Base-by-base conservation (phyloP, 2,329 filamentous ascomycete genomes). In the Verticillium tricorpus region DNA sequence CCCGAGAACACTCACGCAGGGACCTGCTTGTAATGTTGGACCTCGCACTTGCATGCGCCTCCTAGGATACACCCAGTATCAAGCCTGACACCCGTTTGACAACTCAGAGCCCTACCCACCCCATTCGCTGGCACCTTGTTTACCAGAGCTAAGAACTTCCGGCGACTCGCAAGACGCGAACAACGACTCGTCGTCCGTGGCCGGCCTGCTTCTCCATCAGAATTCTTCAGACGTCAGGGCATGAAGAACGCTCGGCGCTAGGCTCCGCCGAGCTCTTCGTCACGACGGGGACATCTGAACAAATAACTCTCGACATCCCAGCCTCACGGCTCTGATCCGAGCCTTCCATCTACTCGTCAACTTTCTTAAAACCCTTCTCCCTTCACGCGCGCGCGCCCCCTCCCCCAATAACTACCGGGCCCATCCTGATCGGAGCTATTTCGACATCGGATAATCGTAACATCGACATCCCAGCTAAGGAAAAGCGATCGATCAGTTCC, bases 1-100 rank as follows among this genome's bases (percentile, higher is more conserved):
- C 70, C 70, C 70, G 68, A 73, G 72, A 68, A 72, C 72, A 71
- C 73, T 70, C 69, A 37, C 68, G 75, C 75, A 73, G 76, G 76
- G 73, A 72, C 72, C 72, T 73, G 75, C 74, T 74, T 76, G 71
- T 76, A 71, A 73, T 72, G 70, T 71, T 71, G 68, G 70, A 73
- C 70, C 68, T 71, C 60, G 57, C 71, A 69, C 69, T 54, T 73
- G 71, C 73, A 74, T 71, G 70, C 72, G 67, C 63, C 63, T 69
- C 66, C 76, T 69, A 69, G 76, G 77, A 75, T 78, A 69, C 68
- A 74, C 76, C 77, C 69, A 72, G 77, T 72, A 75, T 69, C 71
- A 68, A 67, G 68, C 72, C 67, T 73, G 69, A 73, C 70, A 65
- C 67, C 69, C 65, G 72, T 73, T 73, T 73, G 70, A 74, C 71